Evolutionary conservation across 257 asterid species (phyloP).

Genomic region (Misopates orontium): DNA sequence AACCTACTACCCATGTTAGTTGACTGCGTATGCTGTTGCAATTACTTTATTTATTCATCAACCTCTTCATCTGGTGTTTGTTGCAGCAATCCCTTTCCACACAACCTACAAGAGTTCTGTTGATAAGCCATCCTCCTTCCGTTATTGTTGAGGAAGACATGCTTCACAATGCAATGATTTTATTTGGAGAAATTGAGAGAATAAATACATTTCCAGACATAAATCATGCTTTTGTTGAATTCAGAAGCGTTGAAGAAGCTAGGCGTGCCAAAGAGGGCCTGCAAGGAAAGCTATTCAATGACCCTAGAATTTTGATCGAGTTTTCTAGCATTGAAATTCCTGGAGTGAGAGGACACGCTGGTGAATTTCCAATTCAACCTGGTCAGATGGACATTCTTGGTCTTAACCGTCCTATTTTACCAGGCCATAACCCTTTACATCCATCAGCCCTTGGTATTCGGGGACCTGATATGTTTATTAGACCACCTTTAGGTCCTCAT

Average conservation of each 20-base stretch:
- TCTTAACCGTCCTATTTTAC: conserved; percentile 52
- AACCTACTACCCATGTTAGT: conserved; percentile 12
- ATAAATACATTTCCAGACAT: conserved; percentile 73
- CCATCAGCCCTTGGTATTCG: conserved; percentile 51
- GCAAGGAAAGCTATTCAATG: conserved; percentile 91
- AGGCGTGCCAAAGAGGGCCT: conserved; percentile 88
- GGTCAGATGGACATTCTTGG: conserved; percentile 69
- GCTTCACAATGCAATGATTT: conserved; percentile 95
- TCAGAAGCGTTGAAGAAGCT: conserved; percentile 96
- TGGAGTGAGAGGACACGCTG: too few relatives aligned
- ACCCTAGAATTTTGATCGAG: conserved; percentile 79
- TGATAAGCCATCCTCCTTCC: conserved; percentile 82
- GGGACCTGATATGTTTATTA: conserved; percentile 54
- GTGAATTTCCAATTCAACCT: conserved; percentile 59
- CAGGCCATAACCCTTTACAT: conserved; percentile 48
- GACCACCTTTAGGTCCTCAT: conserved; percentile 62
- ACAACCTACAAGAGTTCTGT: conserved; percentile 62
- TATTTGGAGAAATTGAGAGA: conserved; percentile 92
- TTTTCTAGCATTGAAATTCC: conserved; percentile 42
- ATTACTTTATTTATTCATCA: not conserved
- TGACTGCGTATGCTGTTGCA: conserved; percentile 6
- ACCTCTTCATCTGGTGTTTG: conserved; percentile 22
- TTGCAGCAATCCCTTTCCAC: conserved; percentile 61
- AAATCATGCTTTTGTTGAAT: conserved; percentile 78
- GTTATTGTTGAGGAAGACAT: conserved; percentile 79